Percentiles rank a stretch among this genome's conserved stretches.
phyloP scores from a whole-genome alignment of 2,329 filamentous ascomycete genomes.

The Phialocephala sp. region DNA sequence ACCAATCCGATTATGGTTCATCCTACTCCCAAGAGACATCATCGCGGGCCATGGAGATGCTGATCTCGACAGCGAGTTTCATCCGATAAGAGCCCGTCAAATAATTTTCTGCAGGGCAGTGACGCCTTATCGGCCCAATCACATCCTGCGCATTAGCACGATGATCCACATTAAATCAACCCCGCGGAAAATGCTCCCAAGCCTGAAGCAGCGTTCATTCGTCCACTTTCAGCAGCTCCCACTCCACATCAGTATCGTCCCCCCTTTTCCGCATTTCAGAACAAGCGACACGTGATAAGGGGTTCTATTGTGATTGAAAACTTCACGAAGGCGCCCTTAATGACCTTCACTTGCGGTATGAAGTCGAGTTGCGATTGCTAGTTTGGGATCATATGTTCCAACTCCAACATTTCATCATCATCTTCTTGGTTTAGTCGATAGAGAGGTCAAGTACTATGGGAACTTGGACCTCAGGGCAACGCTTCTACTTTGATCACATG shows the following conservation, averaged over 20 bases:
- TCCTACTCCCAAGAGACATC: neutral
- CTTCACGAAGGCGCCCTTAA: neutral
- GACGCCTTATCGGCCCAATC: constrained; percentile 18
- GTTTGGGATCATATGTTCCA: no score
- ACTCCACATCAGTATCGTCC: neutral
- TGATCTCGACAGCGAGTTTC: neutral
- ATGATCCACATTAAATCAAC: neutral
- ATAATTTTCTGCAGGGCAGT: constrained; percentile 1
- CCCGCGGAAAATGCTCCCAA: neutral
- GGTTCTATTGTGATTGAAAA: neutral
- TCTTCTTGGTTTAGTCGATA: no score
- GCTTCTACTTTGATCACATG: no score
- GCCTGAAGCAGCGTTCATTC: neutral
- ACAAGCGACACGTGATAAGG: neutral
- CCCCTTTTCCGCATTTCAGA: neutral
- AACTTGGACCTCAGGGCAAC: no score
- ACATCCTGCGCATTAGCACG: neutral
- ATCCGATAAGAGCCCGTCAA: neutral
- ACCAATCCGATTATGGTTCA: neutral
- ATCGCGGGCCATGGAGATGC: constrained; percentile 9
- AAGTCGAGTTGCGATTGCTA: neutral
- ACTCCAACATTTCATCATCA: no score
- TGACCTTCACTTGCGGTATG: neutral
- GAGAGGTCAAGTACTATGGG: no score
- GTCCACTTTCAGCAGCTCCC: neutral